These are phyloP conservation scores for Trebouxia sp. DNA, from an alignment of 139 green algal genomes.

Conservation along the genomic window DNA sequence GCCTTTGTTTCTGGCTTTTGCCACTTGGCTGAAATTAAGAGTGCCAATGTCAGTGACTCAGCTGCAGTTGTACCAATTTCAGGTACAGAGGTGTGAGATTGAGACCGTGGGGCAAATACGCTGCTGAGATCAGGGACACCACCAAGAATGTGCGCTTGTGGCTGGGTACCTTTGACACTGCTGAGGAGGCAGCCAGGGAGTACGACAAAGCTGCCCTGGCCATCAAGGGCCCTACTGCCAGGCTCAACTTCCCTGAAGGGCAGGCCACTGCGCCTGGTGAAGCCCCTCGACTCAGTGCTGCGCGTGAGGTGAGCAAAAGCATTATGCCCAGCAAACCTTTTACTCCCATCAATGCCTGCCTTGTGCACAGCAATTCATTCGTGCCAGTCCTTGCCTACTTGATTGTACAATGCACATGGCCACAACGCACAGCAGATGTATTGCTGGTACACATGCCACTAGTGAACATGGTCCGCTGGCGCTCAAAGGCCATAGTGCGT, in stretches of 20 bases:
- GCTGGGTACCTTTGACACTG: constrained; percentile 65
- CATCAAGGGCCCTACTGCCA: constrained; percentile 42
- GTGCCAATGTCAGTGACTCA: too few relatives aligned
- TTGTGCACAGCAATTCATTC: too few relatives aligned
- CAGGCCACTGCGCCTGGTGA: constrained; percentile 8
- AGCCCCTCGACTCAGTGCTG: constrained; percentile 20
- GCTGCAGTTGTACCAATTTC: too few relatives aligned
- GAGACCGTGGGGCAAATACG: constrained; percentile 82
- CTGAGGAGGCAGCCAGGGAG: constrained; percentile 42
- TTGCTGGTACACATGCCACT: too few relatives aligned
- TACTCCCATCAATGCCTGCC: neutral
- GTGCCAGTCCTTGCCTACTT: too few relatives aligned
- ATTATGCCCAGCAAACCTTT: neutral
- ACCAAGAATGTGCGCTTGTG: constrained; percentile 68
- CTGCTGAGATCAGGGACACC: constrained; percentile 77
- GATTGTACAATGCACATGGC: too few relatives aligned
- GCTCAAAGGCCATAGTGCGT: too few relatives aligned
- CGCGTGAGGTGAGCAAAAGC: constrained; percentile 28
- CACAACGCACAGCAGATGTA: too few relatives aligned
- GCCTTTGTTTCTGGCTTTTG: too few relatives aligned
- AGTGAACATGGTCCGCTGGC: too few relatives aligned
- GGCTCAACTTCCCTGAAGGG: constrained; percentile 45
- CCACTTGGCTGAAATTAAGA: too few relatives aligned
- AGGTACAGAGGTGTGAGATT: constrained; percentile 73
- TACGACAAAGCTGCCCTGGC: constrained; percentile 48